These are phyloP conservation scores for Amanita fuliginea DNA, from an alignment of 768 basidiomycete species.

Conservation along the genomic window DNA sequence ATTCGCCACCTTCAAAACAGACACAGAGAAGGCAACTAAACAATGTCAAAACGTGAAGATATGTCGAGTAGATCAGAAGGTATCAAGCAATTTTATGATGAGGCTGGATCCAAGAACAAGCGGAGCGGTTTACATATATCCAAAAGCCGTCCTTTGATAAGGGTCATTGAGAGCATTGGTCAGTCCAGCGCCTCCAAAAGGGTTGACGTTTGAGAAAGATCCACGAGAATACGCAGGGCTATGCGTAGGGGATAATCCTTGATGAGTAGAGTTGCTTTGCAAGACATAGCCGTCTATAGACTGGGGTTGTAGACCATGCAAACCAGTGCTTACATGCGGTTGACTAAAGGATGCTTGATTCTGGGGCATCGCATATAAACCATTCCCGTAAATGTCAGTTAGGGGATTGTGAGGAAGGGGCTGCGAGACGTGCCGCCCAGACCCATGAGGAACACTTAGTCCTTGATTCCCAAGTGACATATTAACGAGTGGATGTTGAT, in stretches of 20 bases:
- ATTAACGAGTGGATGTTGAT: constrained; percentile 48
- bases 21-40: constrained; percentile 29
- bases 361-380: constrained; percentile 48
- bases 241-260: constrained; percentile 49
- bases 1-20: constrained; percentile 24
- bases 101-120: constrained; percentile 13
- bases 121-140: constrained; percentile 58
- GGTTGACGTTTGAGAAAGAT: constrained; percentile 35
- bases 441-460: constrained; percentile 31
- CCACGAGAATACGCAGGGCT: constrained; percentile 47
- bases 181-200: constrained; percentile 45
- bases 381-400: constrained; percentile 56
- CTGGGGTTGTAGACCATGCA: constrained; percentile 57
- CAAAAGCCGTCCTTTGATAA: constrained; percentile 64
- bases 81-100: constrained; percentile 17
- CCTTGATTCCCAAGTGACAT: constrained; percentile 49
- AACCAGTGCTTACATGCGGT: constrained; percentile 38
- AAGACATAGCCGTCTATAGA: constrained; percentile 77
- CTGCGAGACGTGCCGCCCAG: constrained; percentile 47
- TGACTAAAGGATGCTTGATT: constrained; percentile 48
- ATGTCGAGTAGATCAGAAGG: constrained; percentile 31
- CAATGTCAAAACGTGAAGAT: constrained; percentile 29
- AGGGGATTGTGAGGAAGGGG: constrained; percentile 44
- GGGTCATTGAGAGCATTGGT: constrained; percentile 53
- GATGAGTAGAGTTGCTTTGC: constrained; percentile 60